Evolutionary conservation across 2,329 filamentous ascomycete species (phyloP).

Genomic region (Pseudogymnoascus sp.): DNA sequence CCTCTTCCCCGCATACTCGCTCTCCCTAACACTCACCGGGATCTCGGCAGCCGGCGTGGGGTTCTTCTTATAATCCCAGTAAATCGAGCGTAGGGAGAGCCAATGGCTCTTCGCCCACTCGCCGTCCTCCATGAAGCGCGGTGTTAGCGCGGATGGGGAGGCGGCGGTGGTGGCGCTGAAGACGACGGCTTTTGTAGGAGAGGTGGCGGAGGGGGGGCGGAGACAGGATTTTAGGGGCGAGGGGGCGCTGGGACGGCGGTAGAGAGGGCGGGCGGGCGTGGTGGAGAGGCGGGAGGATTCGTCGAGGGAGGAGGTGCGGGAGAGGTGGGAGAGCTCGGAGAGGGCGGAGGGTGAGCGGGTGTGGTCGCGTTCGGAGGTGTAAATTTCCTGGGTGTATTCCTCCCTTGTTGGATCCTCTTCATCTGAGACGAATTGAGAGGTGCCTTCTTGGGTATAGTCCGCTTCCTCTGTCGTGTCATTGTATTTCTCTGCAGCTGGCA

Average conservation of each 20-base stretch:
- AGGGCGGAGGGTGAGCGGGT: neutral
- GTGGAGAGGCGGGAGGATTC: neutral
- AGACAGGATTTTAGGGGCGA: neutral
- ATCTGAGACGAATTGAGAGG: neutral
- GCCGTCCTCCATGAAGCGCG: neutral
- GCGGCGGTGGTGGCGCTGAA: neutral
- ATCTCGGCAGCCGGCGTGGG: neutral
- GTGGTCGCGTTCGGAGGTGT: neutral
- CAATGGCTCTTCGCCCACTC: neutral
- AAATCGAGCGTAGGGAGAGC: neutral
- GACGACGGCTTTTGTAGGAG: neutral
- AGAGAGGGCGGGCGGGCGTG: neutral
- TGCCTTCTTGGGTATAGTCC: neutral
- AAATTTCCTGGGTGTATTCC: neutral
- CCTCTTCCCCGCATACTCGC: neutral
- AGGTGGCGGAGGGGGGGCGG: neutral
- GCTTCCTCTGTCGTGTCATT: neutral
- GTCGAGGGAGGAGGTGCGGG: neutral
- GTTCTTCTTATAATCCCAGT: neutral
- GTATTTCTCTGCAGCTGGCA: neutral
- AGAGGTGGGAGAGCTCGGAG: neutral
- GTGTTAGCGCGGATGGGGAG: neutral
- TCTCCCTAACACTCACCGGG: neutral
- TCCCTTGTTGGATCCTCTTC: neutral
- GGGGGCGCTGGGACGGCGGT: neutral